Evolutionary conservation across 768 basidiomycete genomes (phyloP).

Genomic region (Agaricus subrufescens): DNA sequence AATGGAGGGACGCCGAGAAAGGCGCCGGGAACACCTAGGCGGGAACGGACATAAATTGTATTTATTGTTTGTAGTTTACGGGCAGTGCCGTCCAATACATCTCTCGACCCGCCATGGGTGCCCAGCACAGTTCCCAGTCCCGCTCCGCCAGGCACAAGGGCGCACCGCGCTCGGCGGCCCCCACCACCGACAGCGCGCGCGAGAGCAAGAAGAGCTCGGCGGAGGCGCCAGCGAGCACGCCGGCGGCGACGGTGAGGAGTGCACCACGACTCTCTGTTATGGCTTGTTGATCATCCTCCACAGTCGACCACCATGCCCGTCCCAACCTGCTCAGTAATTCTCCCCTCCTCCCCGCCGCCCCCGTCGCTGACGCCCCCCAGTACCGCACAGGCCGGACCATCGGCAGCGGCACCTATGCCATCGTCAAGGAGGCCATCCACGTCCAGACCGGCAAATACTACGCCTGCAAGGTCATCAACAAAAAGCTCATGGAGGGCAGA

Average conservation of each 20-base stretch:
- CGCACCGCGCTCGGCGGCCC: not conserved
- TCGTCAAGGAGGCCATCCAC: conserved; percentile 93
- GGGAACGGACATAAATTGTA: conserved; percentile 21
- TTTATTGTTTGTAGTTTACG: too few species aligned
- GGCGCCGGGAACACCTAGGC: conserved; percentile 62
- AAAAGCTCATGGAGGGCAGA: conserved; percentile 96
- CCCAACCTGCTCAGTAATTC: conserved; percentile 37
- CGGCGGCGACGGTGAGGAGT: conserved; percentile 9
- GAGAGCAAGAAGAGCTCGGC: not conserved
- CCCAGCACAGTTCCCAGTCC: conserved; percentile 22
- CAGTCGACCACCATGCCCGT: conserved; percentile 30
- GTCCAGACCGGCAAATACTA: conserved; percentile 89
- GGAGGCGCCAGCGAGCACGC: conserved; percentile 11
- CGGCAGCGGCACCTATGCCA: conserved; percentile 91
- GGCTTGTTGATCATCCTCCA: not conserved
- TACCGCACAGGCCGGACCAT: conserved; percentile 86
- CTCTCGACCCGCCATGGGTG: conserved; percentile 21
- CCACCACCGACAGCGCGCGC: not conserved
- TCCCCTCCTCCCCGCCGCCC: conserved; percentile 6
- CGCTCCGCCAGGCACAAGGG: conserved; percentile 5
- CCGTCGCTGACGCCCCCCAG: conserved; percentile 28
- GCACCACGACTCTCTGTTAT: not conserved
- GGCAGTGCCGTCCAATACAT: too few species aligned
- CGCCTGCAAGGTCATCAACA: conserved; percentile 99
- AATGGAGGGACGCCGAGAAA: conserved; percentile 46